Percentiles rank a stretch among this genome's conserved stretches.
These are phyloP conservation scores for Lindgomyces ingoldianus DNA, from an alignment of 495 filamentous ascomycete genomes.

Conservation along the genomic window DNA sequence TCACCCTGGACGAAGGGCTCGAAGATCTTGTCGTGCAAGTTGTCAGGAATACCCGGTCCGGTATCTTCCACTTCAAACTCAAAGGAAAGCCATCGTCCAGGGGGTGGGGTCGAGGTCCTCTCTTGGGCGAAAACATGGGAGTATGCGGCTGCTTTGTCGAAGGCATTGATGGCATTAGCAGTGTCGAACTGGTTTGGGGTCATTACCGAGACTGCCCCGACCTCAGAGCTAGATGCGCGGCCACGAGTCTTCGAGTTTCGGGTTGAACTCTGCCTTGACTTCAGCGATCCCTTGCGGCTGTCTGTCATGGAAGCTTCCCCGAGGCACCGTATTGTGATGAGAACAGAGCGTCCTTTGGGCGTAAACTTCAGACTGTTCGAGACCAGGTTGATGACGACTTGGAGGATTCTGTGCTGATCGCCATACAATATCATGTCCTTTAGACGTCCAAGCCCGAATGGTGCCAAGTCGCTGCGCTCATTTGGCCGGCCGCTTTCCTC, in stretches of 20 bases:
- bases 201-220: slow-evolving; percentile 17
- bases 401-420: slow-evolving; percentile 85
- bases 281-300: slow-evolving; percentile 35
- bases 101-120: slow-evolving; percentile 62
- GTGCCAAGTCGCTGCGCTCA: slow-evolving; percentile 51
- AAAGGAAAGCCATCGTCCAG: slow-evolving; percentile 65
- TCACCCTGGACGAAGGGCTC: slow-evolving; percentile 95
- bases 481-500: slow-evolving; percentile 35
- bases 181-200: slow-evolving; percentile 35
- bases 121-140: slow-evolving; percentile 54
- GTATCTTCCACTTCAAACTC: slow-evolving; percentile 89
- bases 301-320: slow-evolving; percentile 53
- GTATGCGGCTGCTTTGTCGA: slow-evolving; percentile 53
- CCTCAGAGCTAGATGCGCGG: slow-evolving; percentile 24
- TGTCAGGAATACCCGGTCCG: slow-evolving; percentile 81
- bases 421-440: slow-evolving; percentile 82
- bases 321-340: slow-evolving; percentile 70
- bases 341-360: slow-evolving; percentile 70
- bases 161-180: slow-evolving; percentile 43
- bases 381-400: slow-evolving; percentile 89
- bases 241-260: slow-evolving; percentile 24
- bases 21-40: slow-evolving; percentile 78
- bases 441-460: slow-evolving; percentile 61
- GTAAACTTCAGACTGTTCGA: slow-evolving; percentile 94
- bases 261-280: slow-evolving; percentile 40